Evolutionary conservation across 768 basidiomycete genomes (phyloP).

Genomic region (Xanthoconium stramineum): DNA sequence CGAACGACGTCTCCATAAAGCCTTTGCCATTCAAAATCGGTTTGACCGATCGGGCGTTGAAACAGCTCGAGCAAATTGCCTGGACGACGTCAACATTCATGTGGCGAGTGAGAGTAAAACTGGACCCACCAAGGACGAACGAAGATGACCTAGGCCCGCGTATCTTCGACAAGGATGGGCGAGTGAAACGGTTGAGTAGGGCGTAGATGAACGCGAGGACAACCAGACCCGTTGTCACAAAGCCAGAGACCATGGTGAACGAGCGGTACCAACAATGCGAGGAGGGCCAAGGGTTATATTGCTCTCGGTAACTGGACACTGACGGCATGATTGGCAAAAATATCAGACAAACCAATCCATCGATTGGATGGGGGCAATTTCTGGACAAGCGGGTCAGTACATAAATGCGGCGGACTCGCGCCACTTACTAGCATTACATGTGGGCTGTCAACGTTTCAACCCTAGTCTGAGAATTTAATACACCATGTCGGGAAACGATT

Average conservation of each 20-base stretch:
- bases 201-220: constrained; percentile 6
- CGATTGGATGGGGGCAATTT: background rate
- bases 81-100: constrained; percentile 18
- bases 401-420: no score
- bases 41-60: constrained; percentile 18
- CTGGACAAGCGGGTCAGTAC: no score
- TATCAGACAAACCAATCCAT: background rate
- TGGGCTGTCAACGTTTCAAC: no score
- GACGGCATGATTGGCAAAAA: background rate
- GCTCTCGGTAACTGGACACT: background rate
- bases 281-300: background rate
- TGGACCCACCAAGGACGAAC: constrained; percentile 12
- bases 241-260: constrained; percentile 8
- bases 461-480: no score
- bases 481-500: no score
- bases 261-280: background rate
- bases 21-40: constrained; percentile 30
- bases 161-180: constrained; percentile 12
- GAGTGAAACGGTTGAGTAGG: background rate
- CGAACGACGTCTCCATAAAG: constrained; percentile 27
- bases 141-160: constrained; percentile 20
- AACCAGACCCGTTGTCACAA: background rate
- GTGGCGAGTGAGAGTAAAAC: constrained; percentile 2
- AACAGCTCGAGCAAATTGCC: constrained; percentile 29
- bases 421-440: no score